Evolutionary conservation across 345 rosid genomes (phyloP).

Genomic region (Salix dunnii): DNA sequence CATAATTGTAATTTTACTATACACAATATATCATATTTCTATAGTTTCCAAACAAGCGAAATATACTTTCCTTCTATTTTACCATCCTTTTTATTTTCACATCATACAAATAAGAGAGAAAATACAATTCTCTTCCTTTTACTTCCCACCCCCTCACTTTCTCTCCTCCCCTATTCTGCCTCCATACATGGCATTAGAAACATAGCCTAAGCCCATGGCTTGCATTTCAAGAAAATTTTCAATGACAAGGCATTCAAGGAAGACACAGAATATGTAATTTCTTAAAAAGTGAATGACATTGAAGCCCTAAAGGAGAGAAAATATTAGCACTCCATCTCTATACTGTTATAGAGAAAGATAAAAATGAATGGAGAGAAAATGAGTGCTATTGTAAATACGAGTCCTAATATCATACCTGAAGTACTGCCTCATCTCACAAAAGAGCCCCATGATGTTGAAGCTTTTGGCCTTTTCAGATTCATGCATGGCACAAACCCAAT

Average conservation of each 20-base stretch:
- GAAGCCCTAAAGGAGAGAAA: neutral
- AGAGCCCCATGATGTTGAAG: neutral
- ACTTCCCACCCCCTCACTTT: neutral
- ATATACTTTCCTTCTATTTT: neutral
- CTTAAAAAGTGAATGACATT: neutral
- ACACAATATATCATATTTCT: neutral
- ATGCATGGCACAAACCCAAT: neutral
- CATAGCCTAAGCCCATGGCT: neutral
- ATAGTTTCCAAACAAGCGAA: neutral
- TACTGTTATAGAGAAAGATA: neutral
- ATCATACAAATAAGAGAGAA: neutral
- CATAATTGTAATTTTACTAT: no score
- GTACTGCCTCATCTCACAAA: neutral
- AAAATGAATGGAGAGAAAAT: neutral
- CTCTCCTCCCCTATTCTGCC: neutral
- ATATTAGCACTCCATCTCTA: neutral
- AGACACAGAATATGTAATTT: neutral
- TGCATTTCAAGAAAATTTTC: neutral
- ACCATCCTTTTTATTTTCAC: neutral
- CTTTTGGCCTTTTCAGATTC: neutral
- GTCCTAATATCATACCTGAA: neutral
- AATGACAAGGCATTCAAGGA: neutral
- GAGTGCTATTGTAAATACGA: neutral
- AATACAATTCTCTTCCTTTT: neutral
- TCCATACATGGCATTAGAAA: neutral